A percentile compares a stretch with the other conserved stretches of the same genome.
phyloP scores from a whole-genome alignment of 2,329 filamentous ascomycete genomes.

The Ceratocystis lukuohia region DNA sequence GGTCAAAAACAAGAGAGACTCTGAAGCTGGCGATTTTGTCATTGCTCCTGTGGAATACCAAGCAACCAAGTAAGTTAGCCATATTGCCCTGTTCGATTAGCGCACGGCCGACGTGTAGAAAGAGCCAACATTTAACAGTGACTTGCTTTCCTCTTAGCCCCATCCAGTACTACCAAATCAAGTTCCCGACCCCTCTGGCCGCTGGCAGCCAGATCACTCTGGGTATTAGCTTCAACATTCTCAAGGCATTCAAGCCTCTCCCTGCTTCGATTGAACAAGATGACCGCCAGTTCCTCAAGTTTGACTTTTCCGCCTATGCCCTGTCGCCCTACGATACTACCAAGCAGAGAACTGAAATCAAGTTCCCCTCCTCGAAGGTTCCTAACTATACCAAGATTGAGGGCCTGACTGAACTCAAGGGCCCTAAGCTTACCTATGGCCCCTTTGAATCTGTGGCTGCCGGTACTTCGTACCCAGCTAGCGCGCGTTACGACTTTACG shows the following conservation, averaged over 20 bases:
- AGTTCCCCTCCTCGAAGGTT: slow-evolving; percentile 63
- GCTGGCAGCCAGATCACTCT: slow-evolving; percentile 71
- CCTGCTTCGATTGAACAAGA: slow-evolving; percentile 72
- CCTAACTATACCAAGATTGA: slow-evolving; percentile 73
- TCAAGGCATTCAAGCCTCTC: slow-evolving; percentile 66
- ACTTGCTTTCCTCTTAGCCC: slow-evolving; percentile 35
- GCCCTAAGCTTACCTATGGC: slow-evolving; percentile 76
- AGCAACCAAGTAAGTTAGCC: slow-evolving; percentile 37
- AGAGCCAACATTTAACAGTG: slow-evolving; percentile 19
- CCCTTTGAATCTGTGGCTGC: slow-evolving; percentile 75
- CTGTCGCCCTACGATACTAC: slow-evolving; percentile 70
- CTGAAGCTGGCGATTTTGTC: slow-evolving; percentile 44
- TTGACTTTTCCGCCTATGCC: slow-evolving; percentile 74
- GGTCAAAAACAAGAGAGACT: slow-evolving; percentile 81
- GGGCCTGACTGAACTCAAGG: slow-evolving; percentile 65
- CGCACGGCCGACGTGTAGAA: not conserved
- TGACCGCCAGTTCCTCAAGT: slow-evolving; percentile 73
- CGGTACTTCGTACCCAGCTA: slow-evolving; percentile 56
- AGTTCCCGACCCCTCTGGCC: slow-evolving; percentile 60
- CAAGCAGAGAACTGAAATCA: slow-evolving; percentile 97
- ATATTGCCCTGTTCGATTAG: not conserved
- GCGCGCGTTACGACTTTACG: slow-evolving; percentile 86
- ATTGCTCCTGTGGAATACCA: slow-evolving; percentile 56
- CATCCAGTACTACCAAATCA: slow-evolving; percentile 72
- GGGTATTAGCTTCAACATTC: slow-evolving; percentile 69